These are phyloP conservation scores for Pseudonitzschia delicatissima DNA, from an alignment of 108 stramenopile genomes.

Conservation along the genomic window DNA sequence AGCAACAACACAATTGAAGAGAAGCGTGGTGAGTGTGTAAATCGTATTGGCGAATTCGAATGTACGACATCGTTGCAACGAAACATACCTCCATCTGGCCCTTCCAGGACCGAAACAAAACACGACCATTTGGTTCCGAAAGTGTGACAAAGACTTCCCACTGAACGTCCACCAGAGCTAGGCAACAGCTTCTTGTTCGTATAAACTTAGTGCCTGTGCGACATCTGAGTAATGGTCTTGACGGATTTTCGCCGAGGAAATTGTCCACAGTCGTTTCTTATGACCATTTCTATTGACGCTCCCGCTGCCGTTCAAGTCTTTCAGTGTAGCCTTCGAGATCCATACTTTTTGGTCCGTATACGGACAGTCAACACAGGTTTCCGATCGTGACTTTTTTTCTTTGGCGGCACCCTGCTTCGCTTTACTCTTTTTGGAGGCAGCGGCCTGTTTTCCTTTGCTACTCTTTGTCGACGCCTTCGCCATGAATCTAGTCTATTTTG, in stretches of 20 bases:
- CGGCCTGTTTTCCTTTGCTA: neutral
- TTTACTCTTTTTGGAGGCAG: neutral
- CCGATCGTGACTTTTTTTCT: slow-evolving; percentile 1
- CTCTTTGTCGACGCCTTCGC: neutral
- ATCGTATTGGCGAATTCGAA: slow-evolving; percentile 36
- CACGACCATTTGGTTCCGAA: slow-evolving; percentile 36
- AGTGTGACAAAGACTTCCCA: slow-evolving; percentile 52
- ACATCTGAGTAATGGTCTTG: slow-evolving; percentile 57
- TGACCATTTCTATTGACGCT: neutral
- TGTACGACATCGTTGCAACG: too few species aligned
- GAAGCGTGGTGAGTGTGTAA: too few species aligned
- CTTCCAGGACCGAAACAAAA: slow-evolving; percentile 33
- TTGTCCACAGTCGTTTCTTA: slow-evolving; percentile 32
- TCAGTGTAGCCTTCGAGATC: slow-evolving; percentile 25
- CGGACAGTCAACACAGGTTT: slow-evolving; percentile 23
- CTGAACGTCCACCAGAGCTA: slow-evolving; percentile 66
- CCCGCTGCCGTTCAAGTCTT: slow-evolving; percentile 18
- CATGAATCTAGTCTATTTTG: slow-evolving; percentile 1
- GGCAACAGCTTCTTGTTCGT: slow-evolving; percentile 64
- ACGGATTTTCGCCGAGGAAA: slow-evolving; percentile 24
- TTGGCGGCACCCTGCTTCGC: neutral
- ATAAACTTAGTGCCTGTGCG: slow-evolving; percentile 49
- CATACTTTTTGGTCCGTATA: slow-evolving; percentile 33
- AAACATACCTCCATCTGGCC: slow-evolving; percentile 27
- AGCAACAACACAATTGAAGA: neutral